Evolutionary conservation across 805 yeast species (phyloP), one percentile per base, ranked within the genome.

Genomic region (Huiozyma naganishii): DNA sequence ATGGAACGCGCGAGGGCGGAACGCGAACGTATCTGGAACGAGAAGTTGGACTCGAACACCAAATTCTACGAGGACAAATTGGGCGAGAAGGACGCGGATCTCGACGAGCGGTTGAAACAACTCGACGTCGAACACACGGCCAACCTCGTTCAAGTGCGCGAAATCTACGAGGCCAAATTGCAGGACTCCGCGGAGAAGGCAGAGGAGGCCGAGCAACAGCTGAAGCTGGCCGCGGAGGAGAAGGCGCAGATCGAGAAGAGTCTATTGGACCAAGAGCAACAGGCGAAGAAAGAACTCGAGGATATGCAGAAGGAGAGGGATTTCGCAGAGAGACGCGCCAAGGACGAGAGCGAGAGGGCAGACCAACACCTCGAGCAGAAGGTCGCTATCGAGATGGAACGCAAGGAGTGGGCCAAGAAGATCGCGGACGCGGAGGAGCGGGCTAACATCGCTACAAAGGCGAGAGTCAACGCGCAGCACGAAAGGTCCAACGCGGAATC

Each of bases 341-440:
- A 36, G 29, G 27, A 38, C 7, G 38, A 35, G 11, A 12, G 27
- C n/a, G 33, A 30, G 9, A 38, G 41, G 17, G 41, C 41, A 27
- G 39, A 37, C 12, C 12, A 29, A 5, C 30, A 37, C 4, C 30
- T 30, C 28, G 39, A 37, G 27, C 30, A 29, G 7, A 37, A 28
- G 11, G 12, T 28, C n/a, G 28, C 23, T 5, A 30, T 30, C 9
- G 39, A 37, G 28, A 9, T 30, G n/a, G 42, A 30, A 3, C 32
- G n/a, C 11, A 28, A 40, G 17, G 42, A 40, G 23, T 27, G 27
- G 27, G 36, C 27, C 27, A 29, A 32, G 12, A 79, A 80, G 85
- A 76, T 80, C 61, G 33, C 39, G 23, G 37, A 43, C 17, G 36
- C 42, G 27, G 29, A 42, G 27, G 35, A 41, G 23, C 29, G 29